Conservation (phyloP, 495 filamentous ascomycete genomes). For the Rhypophila decipiens region DNA sequence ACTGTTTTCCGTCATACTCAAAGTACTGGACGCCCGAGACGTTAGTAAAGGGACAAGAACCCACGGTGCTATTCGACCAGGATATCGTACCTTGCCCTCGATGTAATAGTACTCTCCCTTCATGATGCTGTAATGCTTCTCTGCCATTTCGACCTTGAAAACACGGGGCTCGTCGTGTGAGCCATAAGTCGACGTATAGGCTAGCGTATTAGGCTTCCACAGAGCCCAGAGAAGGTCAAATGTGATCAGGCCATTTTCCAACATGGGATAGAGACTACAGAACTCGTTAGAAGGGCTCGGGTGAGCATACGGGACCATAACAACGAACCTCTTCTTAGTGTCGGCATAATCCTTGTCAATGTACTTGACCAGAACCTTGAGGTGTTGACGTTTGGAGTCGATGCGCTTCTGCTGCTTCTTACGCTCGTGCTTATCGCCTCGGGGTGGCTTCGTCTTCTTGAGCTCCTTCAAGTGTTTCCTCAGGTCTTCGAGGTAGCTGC, state of each 20-base stretch:
- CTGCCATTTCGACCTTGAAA: conserved; percentile 82
- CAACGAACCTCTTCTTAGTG: conserved; percentile 52
- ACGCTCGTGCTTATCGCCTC: conserved; percentile 50
- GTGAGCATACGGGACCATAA: neutral
- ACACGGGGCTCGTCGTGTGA: conserved; percentile 74
- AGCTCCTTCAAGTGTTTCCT: conserved; percentile 57
- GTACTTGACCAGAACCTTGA: conserved; percentile 74
- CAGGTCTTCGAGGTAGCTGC: conserved; percentile 68
- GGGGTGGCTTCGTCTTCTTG: conserved; percentile 44
- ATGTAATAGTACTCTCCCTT: conserved; percentile 75
- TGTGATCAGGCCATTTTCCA: conserved; percentile 80
- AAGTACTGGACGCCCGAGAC: conserved; percentile 35
- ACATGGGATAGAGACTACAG: conserved; percentile 70
- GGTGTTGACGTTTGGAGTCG: conserved; percentile 56
- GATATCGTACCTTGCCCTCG: conserved; percentile 59
- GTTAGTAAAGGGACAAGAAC: conserved; percentile 4
- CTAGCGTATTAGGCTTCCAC: conserved; percentile 84
- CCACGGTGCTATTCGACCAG: neutral
- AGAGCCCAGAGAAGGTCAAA: conserved; percentile 89
- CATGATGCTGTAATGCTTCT: conserved; percentile 65
- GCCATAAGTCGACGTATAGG: conserved; percentile 75
- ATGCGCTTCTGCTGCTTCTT: conserved; percentile 61
- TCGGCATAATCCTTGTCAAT: conserved; percentile 76
- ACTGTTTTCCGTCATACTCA: conserved; percentile 74
- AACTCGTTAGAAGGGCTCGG: too few relatives aligned